Conservation (phyloP, 2,329 filamentous ascomycete genomes). For the Colletotrichum cordylinicola region DNA sequence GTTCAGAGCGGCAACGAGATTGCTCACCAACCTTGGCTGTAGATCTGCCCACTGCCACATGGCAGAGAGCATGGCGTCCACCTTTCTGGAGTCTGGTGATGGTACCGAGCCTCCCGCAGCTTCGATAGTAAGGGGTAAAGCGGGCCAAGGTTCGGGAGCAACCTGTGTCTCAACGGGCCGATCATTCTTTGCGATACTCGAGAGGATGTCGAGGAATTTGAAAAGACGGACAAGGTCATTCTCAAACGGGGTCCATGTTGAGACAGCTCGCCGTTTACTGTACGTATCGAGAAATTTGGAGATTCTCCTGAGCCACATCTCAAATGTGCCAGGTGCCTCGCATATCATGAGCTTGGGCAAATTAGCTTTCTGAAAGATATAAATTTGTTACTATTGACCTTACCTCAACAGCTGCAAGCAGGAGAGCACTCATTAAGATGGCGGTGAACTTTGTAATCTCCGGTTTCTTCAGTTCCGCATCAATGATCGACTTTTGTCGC, state of each 20-base stretch:
- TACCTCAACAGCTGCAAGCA: neutral
- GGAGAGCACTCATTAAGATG: neutral
- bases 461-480: neutral
- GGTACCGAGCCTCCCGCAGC: neutral
- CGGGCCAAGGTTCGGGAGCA: neutral
- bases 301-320: neutral
- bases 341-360: neutral
- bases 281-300: neutral
- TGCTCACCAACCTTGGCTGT: neutral
- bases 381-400: neutral
- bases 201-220: neutral
- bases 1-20: accelerated
- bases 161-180: neutral
- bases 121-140: neutral
- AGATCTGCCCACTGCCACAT: neutral
- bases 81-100: neutral
- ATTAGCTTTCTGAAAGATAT: neutral
- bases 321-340: neutral
- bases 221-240: neutral
- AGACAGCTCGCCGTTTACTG: neutral
- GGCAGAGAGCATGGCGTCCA: neutral
- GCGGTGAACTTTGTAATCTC: neutral
- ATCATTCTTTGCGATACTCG: neutral
- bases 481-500: neutral
- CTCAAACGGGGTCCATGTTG: neutral